Percentiles rank a stretch among this genome's conserved stretches.
Conservation (phyloP, 805 yeast genomes). For the Candida railenensis region DNA sequence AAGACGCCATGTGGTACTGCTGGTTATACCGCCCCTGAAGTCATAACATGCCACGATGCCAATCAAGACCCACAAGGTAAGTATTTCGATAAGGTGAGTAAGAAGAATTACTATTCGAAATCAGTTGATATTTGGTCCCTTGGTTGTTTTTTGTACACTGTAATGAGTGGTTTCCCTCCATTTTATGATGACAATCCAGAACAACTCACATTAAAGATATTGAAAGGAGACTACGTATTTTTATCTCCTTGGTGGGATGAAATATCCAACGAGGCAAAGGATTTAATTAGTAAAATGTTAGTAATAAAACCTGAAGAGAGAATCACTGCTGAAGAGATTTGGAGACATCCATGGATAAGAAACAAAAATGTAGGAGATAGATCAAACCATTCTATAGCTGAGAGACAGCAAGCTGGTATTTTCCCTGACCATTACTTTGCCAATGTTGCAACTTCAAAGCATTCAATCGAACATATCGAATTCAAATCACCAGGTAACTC, state of each 20-base stretch:
- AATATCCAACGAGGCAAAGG: constrained; percentile 67
- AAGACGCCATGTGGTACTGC: constrained; percentile 78
- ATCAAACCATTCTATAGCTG: not conserved
- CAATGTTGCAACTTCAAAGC: not conserved
- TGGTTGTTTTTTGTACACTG: constrained; percentile 68
- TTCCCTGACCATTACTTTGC: constrained; percentile 6
- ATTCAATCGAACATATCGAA: constrained; percentile 2
- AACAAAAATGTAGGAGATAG: constrained; percentile 8
- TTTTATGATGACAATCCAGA: constrained; percentile 70
- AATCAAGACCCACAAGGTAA: constrained; percentile 9
- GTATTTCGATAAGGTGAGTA: constrained; percentile 9
- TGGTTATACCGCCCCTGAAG: constrained; percentile 75
- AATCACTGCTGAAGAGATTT: constrained; percentile 64
- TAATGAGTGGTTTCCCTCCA: constrained; percentile 74
- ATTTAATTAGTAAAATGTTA: constrained; percentile 61
- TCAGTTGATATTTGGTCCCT: constrained; percentile 74
- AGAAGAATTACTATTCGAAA: constrained; percentile 59
- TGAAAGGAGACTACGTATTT: constrained; percentile 71
- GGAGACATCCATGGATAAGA: constrained; percentile 68
- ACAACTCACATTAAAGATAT: constrained; percentile 63
- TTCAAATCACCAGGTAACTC: not conserved
- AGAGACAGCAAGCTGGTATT: not conserved
- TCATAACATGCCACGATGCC: constrained; percentile 39
- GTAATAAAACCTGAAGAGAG: constrained; percentile 69
- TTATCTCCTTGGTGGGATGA: constrained; percentile 90